phyloP scores from a whole-genome alignment of 495 filamentous ascomycete species.

The Talaromyces liani region DNA sequence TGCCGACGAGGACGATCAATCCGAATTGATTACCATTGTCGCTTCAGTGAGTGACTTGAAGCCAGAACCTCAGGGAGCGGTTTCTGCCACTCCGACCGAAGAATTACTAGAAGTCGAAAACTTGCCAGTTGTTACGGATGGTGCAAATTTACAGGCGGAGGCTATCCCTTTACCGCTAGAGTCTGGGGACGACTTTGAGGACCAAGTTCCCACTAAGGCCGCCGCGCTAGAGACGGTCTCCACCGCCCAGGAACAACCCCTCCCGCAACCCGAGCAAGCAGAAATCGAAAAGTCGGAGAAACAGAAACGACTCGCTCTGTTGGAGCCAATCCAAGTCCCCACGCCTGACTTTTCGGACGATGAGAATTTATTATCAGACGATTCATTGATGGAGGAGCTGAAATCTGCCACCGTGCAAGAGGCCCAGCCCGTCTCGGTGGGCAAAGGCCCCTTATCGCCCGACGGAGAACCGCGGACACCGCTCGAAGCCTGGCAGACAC shows the following conservation, averaged over 20 bases:
- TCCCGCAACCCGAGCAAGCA: neutral
- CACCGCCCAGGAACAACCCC: conserved; percentile 1
- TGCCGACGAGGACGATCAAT: neutral
- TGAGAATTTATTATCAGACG: conserved; percentile 65
- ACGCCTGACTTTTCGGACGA: conserved; percentile 53
- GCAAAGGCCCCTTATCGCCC: conserved; percentile 73
- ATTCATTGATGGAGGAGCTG: conserved; percentile 85
- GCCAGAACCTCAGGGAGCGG: neutral
- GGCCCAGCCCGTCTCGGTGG: conserved; percentile 74
- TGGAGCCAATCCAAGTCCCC: conserved; percentile 50
- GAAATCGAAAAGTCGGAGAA: conserved; percentile 16
- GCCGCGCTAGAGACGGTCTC: neutral
- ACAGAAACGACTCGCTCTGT: conserved; percentile 38
- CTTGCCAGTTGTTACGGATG: neutral
- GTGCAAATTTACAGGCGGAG: neutral
- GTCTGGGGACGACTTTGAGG: neutral
- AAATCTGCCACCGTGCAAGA: conserved; percentile 75
- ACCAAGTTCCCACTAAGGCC: neutral
- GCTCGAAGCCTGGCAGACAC: conserved; percentile 34
- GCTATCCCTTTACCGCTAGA: neutral
- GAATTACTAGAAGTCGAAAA: neutral
- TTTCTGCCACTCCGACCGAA: neutral
- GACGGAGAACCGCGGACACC: conserved; percentile 26
- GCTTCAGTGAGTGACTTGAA: neutral
- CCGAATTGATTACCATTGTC: neutral